Evolutionary conservation across 2,329 filamentous ascomycete genomes (phyloP).

Genomic region (Mycosphaerelloides madeirae): DNA sequence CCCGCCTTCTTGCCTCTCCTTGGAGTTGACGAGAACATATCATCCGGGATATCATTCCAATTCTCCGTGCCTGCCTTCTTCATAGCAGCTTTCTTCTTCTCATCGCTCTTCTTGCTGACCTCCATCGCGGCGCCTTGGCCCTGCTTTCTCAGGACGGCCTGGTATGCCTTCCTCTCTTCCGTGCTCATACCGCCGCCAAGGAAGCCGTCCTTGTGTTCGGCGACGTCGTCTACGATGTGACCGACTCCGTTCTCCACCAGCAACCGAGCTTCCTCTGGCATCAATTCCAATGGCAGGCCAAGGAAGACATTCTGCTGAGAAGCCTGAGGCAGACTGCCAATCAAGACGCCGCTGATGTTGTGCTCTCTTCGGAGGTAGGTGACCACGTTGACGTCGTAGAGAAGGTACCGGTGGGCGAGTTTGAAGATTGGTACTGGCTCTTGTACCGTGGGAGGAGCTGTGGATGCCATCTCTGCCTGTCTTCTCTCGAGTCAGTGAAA

Average conservation of each 20-base stretch:
- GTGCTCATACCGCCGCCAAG: slow-evolving; percentile 46
- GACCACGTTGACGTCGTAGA: slow-evolving; percentile 82
- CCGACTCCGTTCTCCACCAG: slow-evolving; percentile 73
- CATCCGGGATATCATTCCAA: slow-evolving; percentile 35
- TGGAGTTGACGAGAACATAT: slow-evolving; percentile 26
- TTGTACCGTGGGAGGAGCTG: slow-evolving; percentile 34
- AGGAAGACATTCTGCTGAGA: slow-evolving; percentile 94
- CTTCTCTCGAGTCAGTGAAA: slow-evolving; percentile 1
- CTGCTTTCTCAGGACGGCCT: slow-evolving; percentile 53
- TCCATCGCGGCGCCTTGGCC: slow-evolving; percentile 47
- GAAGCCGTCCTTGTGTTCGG: slow-evolving; percentile 64
- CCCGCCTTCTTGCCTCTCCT: slow-evolving; percentile 14
- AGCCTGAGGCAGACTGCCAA: slow-evolving; percentile 83
- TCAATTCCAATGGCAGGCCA: slow-evolving; percentile 80
- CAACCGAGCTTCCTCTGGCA: slow-evolving; percentile 81
- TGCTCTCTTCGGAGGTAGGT: slow-evolving; percentile 72
- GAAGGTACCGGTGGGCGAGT: slow-evolving; percentile 74
- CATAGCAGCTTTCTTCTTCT: slow-evolving; percentile 47
- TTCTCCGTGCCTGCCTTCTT: slow-evolving; percentile 36
- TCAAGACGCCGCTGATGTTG: slow-evolving; percentile 79
- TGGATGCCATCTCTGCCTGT: slow-evolving; percentile 23
- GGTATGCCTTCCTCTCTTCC: slow-evolving; percentile 58
- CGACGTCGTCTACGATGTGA: slow-evolving; percentile 74
- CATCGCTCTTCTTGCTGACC: slow-evolving; percentile 45
- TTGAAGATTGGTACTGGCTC: slow-evolving; percentile 73